Conservation (phyloP, 306 rosid genomes). For the Cucurbita pepo region DNA sequence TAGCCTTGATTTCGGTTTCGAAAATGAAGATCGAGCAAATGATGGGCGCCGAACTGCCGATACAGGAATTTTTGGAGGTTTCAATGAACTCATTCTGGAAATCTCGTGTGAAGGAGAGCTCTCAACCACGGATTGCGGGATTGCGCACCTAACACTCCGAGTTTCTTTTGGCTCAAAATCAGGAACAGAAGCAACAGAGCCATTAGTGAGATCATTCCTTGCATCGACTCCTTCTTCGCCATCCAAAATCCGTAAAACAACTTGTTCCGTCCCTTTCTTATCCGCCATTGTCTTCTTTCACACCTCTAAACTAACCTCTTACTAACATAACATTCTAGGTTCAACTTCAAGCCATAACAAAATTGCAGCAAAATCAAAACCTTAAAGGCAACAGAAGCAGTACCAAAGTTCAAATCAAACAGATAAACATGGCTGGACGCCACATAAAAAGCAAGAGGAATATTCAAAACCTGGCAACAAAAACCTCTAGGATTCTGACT, state of each 20-base stretch:
- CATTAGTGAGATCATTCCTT: conserved; percentile 1
- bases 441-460: background rate
- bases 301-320: conserved; percentile 17
- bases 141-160: conserved; percentile 4
- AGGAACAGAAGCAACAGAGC: conserved; percentile 14
- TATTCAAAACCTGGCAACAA: background rate
- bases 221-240: conserved; percentile 3
- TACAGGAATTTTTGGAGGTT: conserved; percentile 25
- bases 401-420: no score
- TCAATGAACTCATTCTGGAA: conserved; percentile 3
- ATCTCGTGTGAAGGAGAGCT: conserved; percentile 16
- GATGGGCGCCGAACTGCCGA: conserved; percentile 11
- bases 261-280: conserved; percentile 31
- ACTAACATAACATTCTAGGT: background rate
- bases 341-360: background rate
- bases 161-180: conserved; percentile 19
- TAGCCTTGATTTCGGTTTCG: conserved; percentile 55
- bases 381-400: background rate
- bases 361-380: background rate
- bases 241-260: conserved; percentile 34
- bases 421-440: background rate
- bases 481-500: background rate
- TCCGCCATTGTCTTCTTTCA: conserved; percentile 10
- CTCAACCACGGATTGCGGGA: conserved; percentile 6
- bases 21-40: conserved; percentile 27